Evolutionary conservation across 1,139 yeast genomes (phyloP), one percentile per base, ranked within the genome.

Genomic region (Nematodospora anomalae): DNA sequence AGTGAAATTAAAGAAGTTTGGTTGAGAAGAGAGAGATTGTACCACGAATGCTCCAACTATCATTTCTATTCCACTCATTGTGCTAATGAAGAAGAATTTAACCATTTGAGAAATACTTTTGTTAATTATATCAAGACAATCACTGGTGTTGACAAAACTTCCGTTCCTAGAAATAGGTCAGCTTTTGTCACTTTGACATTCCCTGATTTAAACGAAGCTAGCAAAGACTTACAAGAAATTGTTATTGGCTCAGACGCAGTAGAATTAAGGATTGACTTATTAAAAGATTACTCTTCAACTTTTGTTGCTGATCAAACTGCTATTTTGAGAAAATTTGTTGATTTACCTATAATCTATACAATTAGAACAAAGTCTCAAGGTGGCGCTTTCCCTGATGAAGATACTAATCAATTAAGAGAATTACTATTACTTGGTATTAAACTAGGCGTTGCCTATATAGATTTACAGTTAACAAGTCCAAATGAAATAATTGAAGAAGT

Each of bases 1-100:
- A 84, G 79, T 47, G 97, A 89, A 53, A 82, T 90, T 48, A 70
- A 72, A 45, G 78, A 78, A 20, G 97, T 92, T 25, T 94, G 97
- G 96, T 55, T 67, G 21, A 78, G 87, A 53, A 79, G 99, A 57
- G 84, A 87, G 58, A 59, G 64, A 9, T 84, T 87, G 83, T 94
- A 89, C 67, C 69, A 74, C 31, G 87, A 82, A 41, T 86, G 94
- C 51, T 82, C 96, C 10, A 88, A 84, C 58, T 80, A 76, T 56
- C 76, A 78, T 52, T 88, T 84, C 65, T 88, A 75, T 64, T 81
- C 95, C 2, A 78, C 88, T 20, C 88, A 83, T 50, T 84, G 95
- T 57, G 60, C 68, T 4, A 65, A 64, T 16, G 74, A 71, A 25
- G 60, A 55, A 10, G 87, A 85, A 47, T 79, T 84, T 49, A 63